Conservation (phyloP, 2,329 filamentous ascomycete genomes). For the Fusarium zealandicum region DNA sequence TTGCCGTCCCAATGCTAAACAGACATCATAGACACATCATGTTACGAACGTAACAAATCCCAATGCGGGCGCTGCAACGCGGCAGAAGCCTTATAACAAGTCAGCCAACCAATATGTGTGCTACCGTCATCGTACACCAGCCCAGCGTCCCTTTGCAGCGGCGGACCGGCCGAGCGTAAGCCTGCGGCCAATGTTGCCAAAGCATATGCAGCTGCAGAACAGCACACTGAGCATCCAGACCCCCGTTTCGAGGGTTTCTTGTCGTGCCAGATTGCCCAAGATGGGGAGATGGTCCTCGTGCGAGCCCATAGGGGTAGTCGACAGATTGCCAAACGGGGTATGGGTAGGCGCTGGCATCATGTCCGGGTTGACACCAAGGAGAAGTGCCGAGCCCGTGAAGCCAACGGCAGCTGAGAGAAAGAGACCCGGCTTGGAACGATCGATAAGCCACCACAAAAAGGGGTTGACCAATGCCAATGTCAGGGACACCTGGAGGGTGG, state of each 20-base stretch:
- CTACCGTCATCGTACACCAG: conserved; percentile 47
- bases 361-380: conserved; percentile 79
- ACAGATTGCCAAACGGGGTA: conserved; percentile 38
- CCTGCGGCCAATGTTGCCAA: conserved; percentile 91
- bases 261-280: conserved; percentile 62
- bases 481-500: conserved; percentile 89
- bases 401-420: conserved; percentile 79
- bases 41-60: not conserved
- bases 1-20: conserved; percentile 1
- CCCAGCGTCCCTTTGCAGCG: conserved; percentile 55
- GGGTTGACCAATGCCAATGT: conserved; percentile 92
- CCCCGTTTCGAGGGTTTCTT: conserved; percentile 72
- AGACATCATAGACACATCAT: conserved; percentile 16
- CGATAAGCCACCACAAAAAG: conserved; percentile 94
- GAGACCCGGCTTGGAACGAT: conserved; percentile 86
- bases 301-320: conserved; percentile 14
- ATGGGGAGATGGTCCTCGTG: conserved; percentile 25
- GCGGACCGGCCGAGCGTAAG: conserved; percentile 65
- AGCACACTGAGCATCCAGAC: conserved; percentile 94
- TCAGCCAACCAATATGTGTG: not conserved
- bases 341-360: conserved; percentile 74
- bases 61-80: not conserved
- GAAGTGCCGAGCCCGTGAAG: conserved; percentile 73
- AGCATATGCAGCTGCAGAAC: conserved; percentile 94
- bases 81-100: not conserved